These are phyloP conservation scores for Brassica carinata DNA, from an alignment of 345 rosid species.

Conservation along the genomic window DNA sequence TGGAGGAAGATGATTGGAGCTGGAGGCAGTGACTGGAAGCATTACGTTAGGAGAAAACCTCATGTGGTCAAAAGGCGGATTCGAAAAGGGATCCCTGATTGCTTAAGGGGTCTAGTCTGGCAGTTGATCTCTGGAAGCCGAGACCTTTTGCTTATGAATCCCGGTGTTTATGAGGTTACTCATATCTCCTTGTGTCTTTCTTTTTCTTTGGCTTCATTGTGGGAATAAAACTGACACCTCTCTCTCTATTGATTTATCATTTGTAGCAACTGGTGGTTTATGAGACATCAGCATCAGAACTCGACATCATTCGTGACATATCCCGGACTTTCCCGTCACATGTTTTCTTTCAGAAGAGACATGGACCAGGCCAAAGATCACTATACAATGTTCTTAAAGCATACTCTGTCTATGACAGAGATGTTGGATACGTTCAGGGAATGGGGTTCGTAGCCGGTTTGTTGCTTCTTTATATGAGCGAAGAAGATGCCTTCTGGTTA, in stretches of 20 bases:
- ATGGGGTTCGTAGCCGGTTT: constrained; percentile 95
- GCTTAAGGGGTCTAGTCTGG: constrained; percentile 99
- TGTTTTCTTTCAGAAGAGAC: constrained; percentile 98
- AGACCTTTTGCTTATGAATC: constrained; percentile 93
- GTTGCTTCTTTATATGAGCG: constrained; percentile 96
- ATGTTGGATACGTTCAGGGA: constrained; percentile 99
- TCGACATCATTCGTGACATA: constrained; percentile 92
- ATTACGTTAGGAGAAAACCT: constrained; percentile 79
- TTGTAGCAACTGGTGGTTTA: constrained; percentile 87
- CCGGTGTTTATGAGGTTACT: constrained; percentile 84
- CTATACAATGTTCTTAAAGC: constrained; percentile 95
- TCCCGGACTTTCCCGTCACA: constrained; percentile 95
- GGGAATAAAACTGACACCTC: constrained; percentile 1
- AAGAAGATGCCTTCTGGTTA: constrained; percentile 98
- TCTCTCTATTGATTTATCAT: not conserved
- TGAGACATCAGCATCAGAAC: constrained; percentile 92
- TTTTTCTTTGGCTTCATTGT: not conserved
- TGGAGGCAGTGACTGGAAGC: constrained; percentile 98
- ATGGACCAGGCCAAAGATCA: constrained; percentile 98
- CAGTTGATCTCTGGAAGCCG: constrained; percentile 93
- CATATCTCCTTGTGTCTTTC: constrained; percentile 4
- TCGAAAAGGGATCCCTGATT: constrained; percentile 94
- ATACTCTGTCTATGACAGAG: constrained; percentile 93
- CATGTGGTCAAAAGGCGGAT: constrained; percentile 86
- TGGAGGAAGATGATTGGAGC: constrained; percentile 99